These are phyloP conservation scores for Oryza glaberrima DNA, from an alignment of 176 grass and related monocot genomes.

Conservation along the genomic window DNA sequence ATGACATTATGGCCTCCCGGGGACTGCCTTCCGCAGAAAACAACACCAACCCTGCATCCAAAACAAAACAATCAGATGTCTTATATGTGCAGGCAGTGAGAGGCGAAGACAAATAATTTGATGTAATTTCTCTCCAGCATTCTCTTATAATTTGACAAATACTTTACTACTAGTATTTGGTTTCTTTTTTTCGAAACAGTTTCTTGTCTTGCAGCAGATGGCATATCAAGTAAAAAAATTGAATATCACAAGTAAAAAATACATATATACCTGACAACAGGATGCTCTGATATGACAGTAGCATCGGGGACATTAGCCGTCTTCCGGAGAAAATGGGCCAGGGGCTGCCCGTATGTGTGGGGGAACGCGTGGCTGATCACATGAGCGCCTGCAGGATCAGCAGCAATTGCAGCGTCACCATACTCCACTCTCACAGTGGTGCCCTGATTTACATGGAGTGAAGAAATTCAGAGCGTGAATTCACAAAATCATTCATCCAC, in stretches of 20 bases:
- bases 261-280: conserved; percentile 59
- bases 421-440: conserved; percentile 95
- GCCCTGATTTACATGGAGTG: conserved; percentile 57
- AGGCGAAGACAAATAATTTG: background rate
- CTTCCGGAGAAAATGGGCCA: conserved; percentile 91
- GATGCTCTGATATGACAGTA: conserved; percentile 81
- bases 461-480: background rate
- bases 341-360: conserved; percentile 82
- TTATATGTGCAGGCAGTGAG: background rate
- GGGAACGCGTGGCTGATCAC: conserved; percentile 86
- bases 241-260: background rate
- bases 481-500: background rate
- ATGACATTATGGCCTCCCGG: conserved; percentile 97
- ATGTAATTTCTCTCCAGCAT: background rate
- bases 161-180: no score
- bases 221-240: background rate
- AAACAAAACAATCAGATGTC: conserved; percentile 18
- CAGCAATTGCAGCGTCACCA: conserved; percentile 76
- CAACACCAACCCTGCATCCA: conserved; percentile 78
- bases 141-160: background rate
- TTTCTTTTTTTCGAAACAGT: no score
- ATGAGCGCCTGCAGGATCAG: conserved; percentile 82
- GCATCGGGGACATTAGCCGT: conserved; percentile 78
- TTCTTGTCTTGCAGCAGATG: no score
- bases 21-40: conserved; percentile 96